phyloP scores from a whole-genome alignment of 495 filamentous ascomycete species.

The Glonium stellatum region DNA sequence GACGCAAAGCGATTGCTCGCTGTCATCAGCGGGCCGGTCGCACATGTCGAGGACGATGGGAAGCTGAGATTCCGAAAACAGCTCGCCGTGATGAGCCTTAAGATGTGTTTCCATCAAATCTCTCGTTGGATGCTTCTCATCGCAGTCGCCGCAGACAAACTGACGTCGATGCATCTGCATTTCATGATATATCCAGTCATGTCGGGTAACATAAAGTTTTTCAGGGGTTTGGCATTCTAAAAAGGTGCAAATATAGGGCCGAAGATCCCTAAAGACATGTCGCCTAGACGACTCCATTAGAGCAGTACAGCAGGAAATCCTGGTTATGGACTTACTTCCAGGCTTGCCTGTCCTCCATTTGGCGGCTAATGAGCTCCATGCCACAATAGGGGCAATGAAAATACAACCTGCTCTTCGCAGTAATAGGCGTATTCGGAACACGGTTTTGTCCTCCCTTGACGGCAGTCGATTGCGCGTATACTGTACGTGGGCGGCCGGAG shows the following conservation, averaged over 20 bases:
- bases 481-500: not conserved
- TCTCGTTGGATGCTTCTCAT: constrained; percentile 7
- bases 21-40: constrained; percentile 16
- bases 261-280: constrained; percentile 10
- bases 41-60: constrained; percentile 16
- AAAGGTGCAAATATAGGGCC: constrained; percentile 13
- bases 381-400: constrained; percentile 12
- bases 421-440: constrained; percentile 5
- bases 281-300: not conserved
- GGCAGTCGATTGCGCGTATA: constrained; percentile 6
- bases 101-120: constrained; percentile 9
- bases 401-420: not conserved
- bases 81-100: not conserved
- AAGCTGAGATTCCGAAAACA: constrained; percentile 9
- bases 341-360: not conserved
- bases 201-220: constrained; percentile 18
- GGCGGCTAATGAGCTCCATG: not conserved
- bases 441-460: constrained; percentile 5
- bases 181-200: constrained; percentile 30
- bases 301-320: not conserved
- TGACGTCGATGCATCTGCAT: constrained; percentile 23
- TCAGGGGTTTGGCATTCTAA: constrained; percentile 16
- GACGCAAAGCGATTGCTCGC: constrained; percentile 10
- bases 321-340: constrained; percentile 5
- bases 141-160: constrained; percentile 21